A percentile compares a stretch with the other conserved stretches of the same genome.
These are phyloP conservation scores for Thelonectria olida DNA, from an alignment of 2,329 filamentous ascomycete genomes.

Conservation along the genomic window DNA sequence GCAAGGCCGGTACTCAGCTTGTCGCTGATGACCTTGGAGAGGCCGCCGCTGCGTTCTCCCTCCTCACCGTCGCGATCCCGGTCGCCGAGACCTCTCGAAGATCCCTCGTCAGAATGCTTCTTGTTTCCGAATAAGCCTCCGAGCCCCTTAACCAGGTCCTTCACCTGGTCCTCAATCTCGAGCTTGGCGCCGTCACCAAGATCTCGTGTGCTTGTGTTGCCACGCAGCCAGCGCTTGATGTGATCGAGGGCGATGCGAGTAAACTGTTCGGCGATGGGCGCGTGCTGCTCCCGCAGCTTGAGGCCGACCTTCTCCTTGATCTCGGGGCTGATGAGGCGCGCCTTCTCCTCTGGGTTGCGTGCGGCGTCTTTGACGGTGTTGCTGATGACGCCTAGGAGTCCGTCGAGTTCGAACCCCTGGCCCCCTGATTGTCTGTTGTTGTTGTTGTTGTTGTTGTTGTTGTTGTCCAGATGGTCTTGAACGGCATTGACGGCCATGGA, in stretches of 20 bases:
- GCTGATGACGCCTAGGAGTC: slow-evolving; percentile 53
- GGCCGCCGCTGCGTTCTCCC: slow-evolving; percentile 45
- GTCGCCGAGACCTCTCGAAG: slow-evolving; percentile 45
- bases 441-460: slow-evolving; percentile 39
- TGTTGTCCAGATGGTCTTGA: slow-evolving; percentile 51
- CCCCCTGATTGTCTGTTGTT: slow-evolving; percentile 39
- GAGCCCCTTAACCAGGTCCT: slow-evolving; percentile 55
- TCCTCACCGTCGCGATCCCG: slow-evolving; percentile 39
- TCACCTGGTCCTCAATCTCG: slow-evolving; percentile 55
- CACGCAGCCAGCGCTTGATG: slow-evolving; percentile 56
- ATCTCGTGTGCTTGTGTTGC: slow-evolving; percentile 52
- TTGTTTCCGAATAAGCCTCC: slow-evolving; percentile 53
- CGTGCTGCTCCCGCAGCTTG: slow-evolving; percentile 53
- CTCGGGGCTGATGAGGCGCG: slow-evolving; percentile 55
- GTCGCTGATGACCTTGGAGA: slow-evolving; percentile 57
- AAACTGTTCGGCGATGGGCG: slow-evolving; percentile 56
- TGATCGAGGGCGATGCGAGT: slow-evolving; percentile 56
- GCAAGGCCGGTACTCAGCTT: slow-evolving; percentile 56
- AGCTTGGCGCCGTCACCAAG: slow-evolving; percentile 54
- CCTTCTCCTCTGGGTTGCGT: slow-evolving; percentile 57
- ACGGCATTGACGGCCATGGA: slow-evolving; percentile 53
- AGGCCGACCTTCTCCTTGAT: slow-evolving; percentile 55
- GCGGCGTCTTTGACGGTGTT: slow-evolving; percentile 54
- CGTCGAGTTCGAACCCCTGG: slow-evolving; percentile 51
- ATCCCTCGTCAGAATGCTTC: slow-evolving; percentile 45